Evolutionary conservation across 345 rosid genomes (phyloP).

Genomic region (Rhodamnia argentea): DNA sequence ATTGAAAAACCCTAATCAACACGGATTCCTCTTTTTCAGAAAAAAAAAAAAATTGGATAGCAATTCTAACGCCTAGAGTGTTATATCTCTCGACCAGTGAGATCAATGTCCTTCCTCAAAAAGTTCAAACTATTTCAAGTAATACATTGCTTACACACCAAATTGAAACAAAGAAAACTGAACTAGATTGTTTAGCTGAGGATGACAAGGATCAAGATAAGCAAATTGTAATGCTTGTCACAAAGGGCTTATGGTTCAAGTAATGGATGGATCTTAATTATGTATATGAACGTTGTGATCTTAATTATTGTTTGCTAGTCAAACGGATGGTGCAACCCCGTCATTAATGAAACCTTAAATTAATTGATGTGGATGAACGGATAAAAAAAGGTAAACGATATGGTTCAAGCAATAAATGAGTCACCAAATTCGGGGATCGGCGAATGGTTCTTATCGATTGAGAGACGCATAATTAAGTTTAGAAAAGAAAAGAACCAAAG

Average conservation of each 20-base stretch:
- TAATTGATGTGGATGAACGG: neutral
- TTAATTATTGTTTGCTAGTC: neutral
- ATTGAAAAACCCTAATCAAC: neutral
- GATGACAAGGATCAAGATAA: neutral
- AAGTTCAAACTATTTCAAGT: neutral
- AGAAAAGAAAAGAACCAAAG: neutral
- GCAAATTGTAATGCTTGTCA: neutral
- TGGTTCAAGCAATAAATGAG: neutral
- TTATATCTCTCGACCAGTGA: neutral
- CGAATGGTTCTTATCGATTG: neutral
- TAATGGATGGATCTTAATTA: too few species aligned
- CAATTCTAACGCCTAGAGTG: neutral
- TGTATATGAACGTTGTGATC: too few species aligned
- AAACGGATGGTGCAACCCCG: neutral
- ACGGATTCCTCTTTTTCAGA: neutral
- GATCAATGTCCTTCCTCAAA: neutral
- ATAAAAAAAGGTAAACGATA: too few species aligned
- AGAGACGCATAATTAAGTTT: neutral
- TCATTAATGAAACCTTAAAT: neutral
- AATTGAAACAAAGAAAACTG: neutral
- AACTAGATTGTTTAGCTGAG: neutral
- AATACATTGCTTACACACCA: neutral
- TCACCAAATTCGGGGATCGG: neutral
- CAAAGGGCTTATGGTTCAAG: neutral
- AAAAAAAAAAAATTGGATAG: neutral